Base-by-base conservation (phyloP, 169 alveolate genomes). In the Plasmodium reichenowi region DNA sequence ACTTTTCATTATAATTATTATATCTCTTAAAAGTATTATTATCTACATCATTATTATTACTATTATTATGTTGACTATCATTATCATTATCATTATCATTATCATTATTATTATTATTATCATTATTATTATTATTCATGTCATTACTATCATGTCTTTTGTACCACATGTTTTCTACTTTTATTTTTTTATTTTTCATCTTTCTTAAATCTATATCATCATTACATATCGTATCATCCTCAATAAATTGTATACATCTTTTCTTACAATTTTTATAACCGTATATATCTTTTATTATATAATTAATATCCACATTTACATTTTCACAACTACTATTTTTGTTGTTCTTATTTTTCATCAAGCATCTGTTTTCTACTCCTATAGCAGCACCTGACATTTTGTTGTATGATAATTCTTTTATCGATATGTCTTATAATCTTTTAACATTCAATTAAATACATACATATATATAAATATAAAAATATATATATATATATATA, bases 331-430 rank as follows among this genome's bases (percentile, higher is more conserved):
- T n/a, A 26, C 24, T 47, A 50, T 68, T 80, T 2, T 43, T 68
- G 32, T 20, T 80, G 56, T 80, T 62, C 15, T 63, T 22, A 7
- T 68, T 68, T 24, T 80, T 80, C 83, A 80, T 80, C 45, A 80
- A 68, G 52, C 64, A 68, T 54, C 90, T 67, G 29, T 68, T 80
- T n/a, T 80, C 90, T 1, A 80, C 90, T 24, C 83, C 83, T 26
- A 80, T 38, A 47, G 90, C 80, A 26, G 63, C 83, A 5, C 85
- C 83, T 38, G 90, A 80, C 90, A 80, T 80, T 68, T 20, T 80
- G 0, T 9, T 68, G 8, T 15, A 6, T 10, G 26, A 9, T 47
- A 13, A 43, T 32, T 62, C 1, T 29, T 72, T 72, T 32, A 22
- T 45, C 15, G 15, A 32, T 20, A 59, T 12, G 67, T 3, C n/a